Base-by-base conservation (phyloP, 1,284 basidiomycete genomes). In the Ceratobasidium theobromae region DNA sequence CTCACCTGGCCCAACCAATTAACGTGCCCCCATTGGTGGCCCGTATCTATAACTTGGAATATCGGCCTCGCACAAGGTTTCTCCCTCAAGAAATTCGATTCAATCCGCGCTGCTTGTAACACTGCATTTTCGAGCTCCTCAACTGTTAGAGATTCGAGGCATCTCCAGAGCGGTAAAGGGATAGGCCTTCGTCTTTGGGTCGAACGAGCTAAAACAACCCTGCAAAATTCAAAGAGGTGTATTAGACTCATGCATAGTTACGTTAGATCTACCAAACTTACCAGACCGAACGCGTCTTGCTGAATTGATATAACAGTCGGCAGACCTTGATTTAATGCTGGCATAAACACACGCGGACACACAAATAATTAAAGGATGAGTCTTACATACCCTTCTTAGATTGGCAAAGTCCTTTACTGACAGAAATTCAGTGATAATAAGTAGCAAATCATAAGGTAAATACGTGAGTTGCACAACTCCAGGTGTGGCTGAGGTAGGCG, bases 1-100 rank as follows among this genome's bases (percentile, higher is more conserved):
- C 48, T 27, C 16, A 64, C 60, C 60, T 64, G 60, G 16, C 60
- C 60, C 21, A 64, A 30, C 60, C 60, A 64, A 27, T 35, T 52
- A n/a, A 64, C 43, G 3, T 52, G 60, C 5, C 60, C 60, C 60
- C 60, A 64, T 28, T 52, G 52, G 16, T 38, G 60, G 14, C 60
- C 48, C 9, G 60, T 52, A 21, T 64, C 48, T 12, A 64, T 52
- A 3, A 64, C 48, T 14, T 64, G 60, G 27, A 64, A 64, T 27
- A 64, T 23, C 9, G 48, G 48, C 8, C 60, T 35, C 11, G 60
- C 21, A 18, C 23, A 30, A 25, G 60, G 60, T 18, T 49, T 33
- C 23, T 64, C 49, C 38, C 30, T 64, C 35, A 64, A 28, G 25
- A 64, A 64, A 28, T 64, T 64, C 9, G 48, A 4, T 38, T 64